Evolutionary conservation across 257 asterid species (phyloP), one percentile per base, ranked within the genome.

Genomic region (Lavandula angustifolia): DNA sequence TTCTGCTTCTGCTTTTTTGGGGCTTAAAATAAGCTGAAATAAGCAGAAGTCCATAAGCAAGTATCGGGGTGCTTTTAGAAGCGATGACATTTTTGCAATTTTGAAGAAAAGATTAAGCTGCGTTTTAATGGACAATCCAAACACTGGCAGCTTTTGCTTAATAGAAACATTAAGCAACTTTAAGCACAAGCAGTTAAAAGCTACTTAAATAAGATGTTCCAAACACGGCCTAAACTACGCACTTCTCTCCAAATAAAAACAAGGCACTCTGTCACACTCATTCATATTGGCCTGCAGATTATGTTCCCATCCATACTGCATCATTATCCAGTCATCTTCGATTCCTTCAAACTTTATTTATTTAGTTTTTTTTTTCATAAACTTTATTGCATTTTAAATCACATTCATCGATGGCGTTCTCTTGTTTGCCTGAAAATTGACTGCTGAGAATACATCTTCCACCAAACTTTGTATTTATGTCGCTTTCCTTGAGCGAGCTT

Each of bases 401-500:
- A 32, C 52, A 41, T 40, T 37, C 37, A 58, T 54, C 51, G 60
- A 69, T 67, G 50, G 69, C 27, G 69, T 62, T 54, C 54, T 43
- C 18, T 54, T 52, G 68, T 17, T 75, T 71, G 71, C 72, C 53
- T 44, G 57, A 71, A 9, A 68, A 71, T 51, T 63, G 85, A 77
- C 62, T 47, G 44, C 34, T 9, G 14, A 14, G 48, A 83, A 76
- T 55, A 63, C 63, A 13, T 81, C 81, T 22, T 49, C 53, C 73
- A 74, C 84, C 80, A 63, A 76, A 73, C 78, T 10, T 46, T 31
- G n/a, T 22, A 74, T 48, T 46, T 60, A 57, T 61, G 60, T 67
- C 82, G 10, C 57, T 59, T 67, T 35, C 62, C 31, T 42, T 5
- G 32, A 9, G 54, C 52, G 37, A 31, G 47, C 79, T 55, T 58